Evolutionary conservation across 2,329 filamentous ascomycete species (phyloP).

Genomic region (Beauveria brongniartii): DNA sequence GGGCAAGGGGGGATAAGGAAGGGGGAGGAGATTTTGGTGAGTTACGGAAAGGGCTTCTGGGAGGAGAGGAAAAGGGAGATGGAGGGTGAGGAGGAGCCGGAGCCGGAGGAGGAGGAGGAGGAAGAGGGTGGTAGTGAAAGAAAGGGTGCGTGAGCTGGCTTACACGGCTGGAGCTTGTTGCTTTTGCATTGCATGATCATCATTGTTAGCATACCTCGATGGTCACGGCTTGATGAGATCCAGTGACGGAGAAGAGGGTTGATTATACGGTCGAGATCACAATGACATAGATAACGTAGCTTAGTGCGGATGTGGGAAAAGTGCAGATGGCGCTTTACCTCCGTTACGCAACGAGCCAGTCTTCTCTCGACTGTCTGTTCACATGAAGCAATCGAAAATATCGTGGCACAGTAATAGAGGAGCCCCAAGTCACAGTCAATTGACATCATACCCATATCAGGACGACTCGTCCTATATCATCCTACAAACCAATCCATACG

Average conservation of each 20-base stretch:
- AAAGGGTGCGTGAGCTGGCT: no score
- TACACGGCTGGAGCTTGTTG: not conserved
- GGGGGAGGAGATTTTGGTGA: slow-evolving; percentile 57
- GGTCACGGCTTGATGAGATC: no score
- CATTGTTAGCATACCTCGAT: not conserved
- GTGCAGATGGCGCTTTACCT: no score
- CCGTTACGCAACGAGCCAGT: no score
- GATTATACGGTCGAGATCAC: no score
- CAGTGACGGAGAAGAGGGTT: no score
- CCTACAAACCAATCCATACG: slow-evolving; percentile 1
- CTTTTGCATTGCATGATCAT: not conserved
- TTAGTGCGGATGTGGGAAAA: no score
- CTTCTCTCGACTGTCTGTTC: not conserved
- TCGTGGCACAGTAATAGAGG: not conserved
- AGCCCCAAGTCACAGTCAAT: not conserved
- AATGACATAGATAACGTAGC: not conserved
- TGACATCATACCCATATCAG: not conserved
- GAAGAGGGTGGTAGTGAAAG: no score
- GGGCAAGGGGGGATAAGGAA: slow-evolving; percentile 37
- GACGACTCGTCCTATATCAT: not conserved
- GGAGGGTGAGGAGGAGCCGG: not conserved
- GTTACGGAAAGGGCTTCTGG: slow-evolving; percentile 63
- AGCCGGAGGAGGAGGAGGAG: no score
- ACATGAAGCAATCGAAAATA: not conserved
- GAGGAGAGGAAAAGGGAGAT: slow-evolving; percentile 31